A percentile compares a stretch with the other conserved stretches of the same genome.
These are phyloP conservation scores for Lasiodiplodia gonubiensis DNA, from an alignment of 2,329 filamentous ascomycete species.

Conservation along the genomic window DNA sequence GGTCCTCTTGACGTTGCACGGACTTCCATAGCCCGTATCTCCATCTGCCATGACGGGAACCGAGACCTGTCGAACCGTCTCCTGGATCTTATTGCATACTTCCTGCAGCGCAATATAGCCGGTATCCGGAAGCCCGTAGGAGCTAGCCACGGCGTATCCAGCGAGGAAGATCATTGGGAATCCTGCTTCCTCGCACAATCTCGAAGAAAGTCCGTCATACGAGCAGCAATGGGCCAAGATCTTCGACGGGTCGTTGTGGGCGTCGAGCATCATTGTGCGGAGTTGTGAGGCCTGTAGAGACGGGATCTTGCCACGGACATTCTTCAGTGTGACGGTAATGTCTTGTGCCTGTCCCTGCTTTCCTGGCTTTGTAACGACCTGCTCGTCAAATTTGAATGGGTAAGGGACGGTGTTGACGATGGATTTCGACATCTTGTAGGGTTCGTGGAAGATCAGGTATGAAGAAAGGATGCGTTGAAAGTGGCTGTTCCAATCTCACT, in stretches of 20 bases:
- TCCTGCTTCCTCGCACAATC: constrained; percentile 53
- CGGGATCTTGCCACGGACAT: constrained; percentile 47
- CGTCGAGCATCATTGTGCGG: constrained; percentile 47
- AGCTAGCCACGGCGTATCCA: constrained; percentile 50
- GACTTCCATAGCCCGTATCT: constrained; percentile 56
- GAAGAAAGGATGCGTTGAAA: background rate
- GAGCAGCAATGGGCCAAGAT: constrained; percentile 53
- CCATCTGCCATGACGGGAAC: constrained; percentile 55
- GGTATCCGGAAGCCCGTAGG: constrained; percentile 54
- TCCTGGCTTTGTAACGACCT: constrained; percentile 8
- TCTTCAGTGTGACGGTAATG: constrained; percentile 33
- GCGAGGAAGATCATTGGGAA: constrained; percentile 55
- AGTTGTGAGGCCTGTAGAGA: constrained; percentile 49
- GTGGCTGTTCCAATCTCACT: background rate
- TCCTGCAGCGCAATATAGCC: constrained; percentile 58
- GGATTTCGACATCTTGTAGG: constrained; percentile 35
- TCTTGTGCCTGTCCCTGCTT: constrained; percentile 25
- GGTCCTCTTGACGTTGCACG: constrained; percentile 55
- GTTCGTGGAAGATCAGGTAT: background rate
- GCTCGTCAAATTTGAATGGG: constrained; percentile 41
- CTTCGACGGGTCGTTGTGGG: constrained; percentile 49
- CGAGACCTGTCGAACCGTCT: constrained; percentile 45
- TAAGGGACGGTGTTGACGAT: constrained; percentile 42
- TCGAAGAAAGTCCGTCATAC: constrained; percentile 53
- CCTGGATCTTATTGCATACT: constrained; percentile 54